These are phyloP conservation scores for Pichia gijzeniarum DNA, from an alignment of 805 yeast species.

Conservation along the genomic window DNA sequence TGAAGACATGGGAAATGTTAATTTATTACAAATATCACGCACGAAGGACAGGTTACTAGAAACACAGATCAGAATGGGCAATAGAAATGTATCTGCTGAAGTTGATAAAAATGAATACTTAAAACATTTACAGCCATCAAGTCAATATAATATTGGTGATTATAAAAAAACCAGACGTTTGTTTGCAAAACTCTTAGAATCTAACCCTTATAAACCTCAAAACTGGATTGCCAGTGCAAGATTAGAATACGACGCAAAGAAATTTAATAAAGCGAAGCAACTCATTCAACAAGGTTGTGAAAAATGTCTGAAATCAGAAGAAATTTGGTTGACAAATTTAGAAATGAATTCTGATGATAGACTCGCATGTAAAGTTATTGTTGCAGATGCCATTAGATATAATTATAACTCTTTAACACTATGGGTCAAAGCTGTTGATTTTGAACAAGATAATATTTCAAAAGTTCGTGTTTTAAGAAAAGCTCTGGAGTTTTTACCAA, in stretches of 20 bases:
- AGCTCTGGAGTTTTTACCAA: constrained; percentile 63
- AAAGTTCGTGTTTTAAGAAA: constrained; percentile 58
- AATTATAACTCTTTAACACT: constrained; percentile 51
- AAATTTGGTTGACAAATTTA: constrained; percentile 77
- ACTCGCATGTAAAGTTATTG: constrained; percentile 47
- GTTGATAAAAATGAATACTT: constrained; percentile 38
- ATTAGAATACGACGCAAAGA: constrained; percentile 61
- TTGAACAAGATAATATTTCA: constrained; percentile 52
- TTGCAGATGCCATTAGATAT: constrained; percentile 56
- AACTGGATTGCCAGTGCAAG: constrained; percentile 87
- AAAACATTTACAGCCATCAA: constrained; percentile 32
- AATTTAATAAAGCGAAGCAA: constrained; percentile 48
- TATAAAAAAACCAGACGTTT: constrained; percentile 51
- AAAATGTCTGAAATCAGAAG: constrained; percentile 58
- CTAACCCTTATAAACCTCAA: constrained; percentile 66
- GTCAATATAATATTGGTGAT: constrained; percentile 41
- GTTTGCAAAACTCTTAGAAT: constrained; percentile 58
- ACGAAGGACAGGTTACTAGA: constrained; percentile 14
- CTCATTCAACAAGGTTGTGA: constrained; percentile 71
- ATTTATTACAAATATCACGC: constrained; percentile 34
- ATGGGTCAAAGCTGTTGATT: constrained; percentile 67
- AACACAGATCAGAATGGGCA: constrained; percentile 1
- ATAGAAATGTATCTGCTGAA: background rate
- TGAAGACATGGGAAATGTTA: constrained; percentile 31
- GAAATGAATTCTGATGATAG: constrained; percentile 47